Evolutionary conservation across 1,284 basidiomycete genomes (phyloP).

Genomic region (Heimioporus retisporus): DNA sequence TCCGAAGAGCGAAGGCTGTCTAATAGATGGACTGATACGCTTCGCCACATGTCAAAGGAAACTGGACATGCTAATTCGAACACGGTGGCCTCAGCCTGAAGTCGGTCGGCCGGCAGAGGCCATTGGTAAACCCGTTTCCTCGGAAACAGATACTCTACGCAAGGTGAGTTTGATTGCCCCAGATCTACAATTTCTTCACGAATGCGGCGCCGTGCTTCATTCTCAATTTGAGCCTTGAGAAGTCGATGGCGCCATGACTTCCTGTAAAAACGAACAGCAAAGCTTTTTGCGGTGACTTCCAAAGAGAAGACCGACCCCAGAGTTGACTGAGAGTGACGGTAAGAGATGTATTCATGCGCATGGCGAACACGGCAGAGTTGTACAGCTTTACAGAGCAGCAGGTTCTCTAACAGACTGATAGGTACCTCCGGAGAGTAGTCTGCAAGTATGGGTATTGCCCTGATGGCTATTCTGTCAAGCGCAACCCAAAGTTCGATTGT

Average conservation of each 20-base stretch:
- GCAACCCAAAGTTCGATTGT: too few species aligned
- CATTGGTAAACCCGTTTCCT: constrained; percentile 57
- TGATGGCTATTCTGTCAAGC: constrained; percentile 9
- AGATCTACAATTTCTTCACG: background rate
- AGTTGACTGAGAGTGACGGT: constrained; percentile 31
- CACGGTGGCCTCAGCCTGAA: constrained; percentile 34
- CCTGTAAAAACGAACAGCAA: constrained; percentile 46
- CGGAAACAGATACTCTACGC: too few species aligned
- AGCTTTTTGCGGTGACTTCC: constrained; percentile 10
- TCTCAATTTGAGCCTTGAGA: constrained; percentile 24
- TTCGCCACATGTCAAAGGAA: constrained; percentile 55
- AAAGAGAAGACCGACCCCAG: constrained; percentile 32
- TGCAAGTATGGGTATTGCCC: constrained; percentile 47
- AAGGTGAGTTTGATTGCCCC: too few species aligned
- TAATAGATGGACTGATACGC: constrained; percentile 50
- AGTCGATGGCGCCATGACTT: constrained; percentile 20
- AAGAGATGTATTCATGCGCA: constrained; percentile 42
- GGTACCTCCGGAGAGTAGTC: constrained; percentile 60
- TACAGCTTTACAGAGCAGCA: constrained; percentile 49
- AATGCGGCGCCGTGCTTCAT: too few species aligned
- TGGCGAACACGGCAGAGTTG: constrained; percentile 37
- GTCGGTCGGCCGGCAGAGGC: constrained; percentile 51
- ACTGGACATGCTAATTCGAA: constrained; percentile 40
- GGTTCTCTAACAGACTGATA: constrained; percentile 43
- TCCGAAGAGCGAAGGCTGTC: constrained; percentile 40